Conservation (phyloP, 2,329 filamentous ascomycete species). For the Coniochaeta sp. region DNA sequence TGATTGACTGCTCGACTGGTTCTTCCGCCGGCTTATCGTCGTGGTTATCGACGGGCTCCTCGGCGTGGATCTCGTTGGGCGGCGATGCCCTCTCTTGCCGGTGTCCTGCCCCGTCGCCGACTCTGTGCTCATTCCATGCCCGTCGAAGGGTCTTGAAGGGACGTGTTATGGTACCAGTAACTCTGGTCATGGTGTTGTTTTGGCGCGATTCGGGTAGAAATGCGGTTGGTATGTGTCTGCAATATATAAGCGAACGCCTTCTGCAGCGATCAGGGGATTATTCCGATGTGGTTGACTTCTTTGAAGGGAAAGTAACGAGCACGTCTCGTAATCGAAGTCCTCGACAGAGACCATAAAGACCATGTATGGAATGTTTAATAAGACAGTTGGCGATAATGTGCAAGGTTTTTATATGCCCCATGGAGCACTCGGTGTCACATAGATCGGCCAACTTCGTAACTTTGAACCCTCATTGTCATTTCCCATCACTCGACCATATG, state of each 20-base stretch:
- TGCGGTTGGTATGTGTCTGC: neutral
- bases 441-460: constrained; percentile 14
- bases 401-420: too few species aligned
- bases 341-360: too few species aligned
- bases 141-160: neutral
- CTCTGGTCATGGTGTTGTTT: neutral
- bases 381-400: too few species aligned
- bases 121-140: neutral
- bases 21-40: neutral
- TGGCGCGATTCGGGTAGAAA: neutral
- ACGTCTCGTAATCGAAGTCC: too few species aligned
- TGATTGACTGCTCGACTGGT: neutral
- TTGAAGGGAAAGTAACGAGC: too few species aligned
- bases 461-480: constrained; percentile 21
- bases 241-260: neutral
- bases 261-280: too few species aligned
- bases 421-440: too few species aligned
- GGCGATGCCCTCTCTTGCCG: neutral
- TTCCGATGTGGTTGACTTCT: too few species aligned
- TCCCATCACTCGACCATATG: neutral
- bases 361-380: too few species aligned
- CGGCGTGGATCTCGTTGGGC: neutral
- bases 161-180: neutral
- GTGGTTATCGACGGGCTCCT: neutral
- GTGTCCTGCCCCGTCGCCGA: neutral